Percentiles rank a stretch among this genome's conserved stretches.
Conservation (phyloP, 2,329 filamentous ascomycete genomes). For the Neonectria hederae region DNA sequence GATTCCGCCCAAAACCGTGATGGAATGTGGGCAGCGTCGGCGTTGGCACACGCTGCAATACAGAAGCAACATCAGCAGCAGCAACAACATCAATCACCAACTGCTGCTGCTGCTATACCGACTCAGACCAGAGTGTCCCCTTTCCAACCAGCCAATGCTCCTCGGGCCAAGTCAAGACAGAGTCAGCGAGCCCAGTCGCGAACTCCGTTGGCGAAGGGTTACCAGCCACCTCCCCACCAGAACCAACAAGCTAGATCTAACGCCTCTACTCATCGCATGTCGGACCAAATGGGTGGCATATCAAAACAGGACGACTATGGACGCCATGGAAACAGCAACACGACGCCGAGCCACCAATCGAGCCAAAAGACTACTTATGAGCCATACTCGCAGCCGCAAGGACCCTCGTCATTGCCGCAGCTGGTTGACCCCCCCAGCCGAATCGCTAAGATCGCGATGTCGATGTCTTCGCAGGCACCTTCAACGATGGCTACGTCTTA, state of each 20-base stretch:
- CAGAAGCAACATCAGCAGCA: conserved; percentile 41
- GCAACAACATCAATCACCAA: conserved; percentile 44
- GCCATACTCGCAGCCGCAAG: conserved; percentile 46
- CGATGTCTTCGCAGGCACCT: conserved; percentile 29
- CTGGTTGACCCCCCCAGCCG: conserved; percentile 36
- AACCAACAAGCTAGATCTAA: conserved; percentile 25
- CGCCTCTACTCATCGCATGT: conserved; percentile 19
- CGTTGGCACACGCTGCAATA: conserved; percentile 29
- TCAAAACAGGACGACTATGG: conserved; percentile 35
- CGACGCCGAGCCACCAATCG: conserved; percentile 18
- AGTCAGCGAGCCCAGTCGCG: conserved; percentile 46
- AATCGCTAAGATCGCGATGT: conserved; percentile 38
- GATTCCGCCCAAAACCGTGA: conserved; percentile 23
- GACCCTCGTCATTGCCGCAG: conserved; percentile 9
- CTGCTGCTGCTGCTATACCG: conserved; percentile 43
- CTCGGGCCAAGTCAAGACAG: conserved; percentile 47
- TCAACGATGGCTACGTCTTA: conserved; percentile 35
- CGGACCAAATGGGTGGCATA: conserved; percentile 21
- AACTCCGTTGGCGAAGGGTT: conserved; percentile 38
- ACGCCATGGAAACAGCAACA: conserved; percentile 26
- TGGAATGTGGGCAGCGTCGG: conserved; percentile 13
- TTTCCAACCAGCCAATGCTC: conserved; percentile 38
- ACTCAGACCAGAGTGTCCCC: conserved; percentile 45
- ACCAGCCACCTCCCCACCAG: conserved; percentile 26
- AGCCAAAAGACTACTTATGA: conserved; percentile 43